Evolutionary conservation across 2,329 filamentous ascomycete genomes (phyloP), one percentile per base, ranked within the genome.

Genomic region (Calonectria pauciramosa): DNA sequence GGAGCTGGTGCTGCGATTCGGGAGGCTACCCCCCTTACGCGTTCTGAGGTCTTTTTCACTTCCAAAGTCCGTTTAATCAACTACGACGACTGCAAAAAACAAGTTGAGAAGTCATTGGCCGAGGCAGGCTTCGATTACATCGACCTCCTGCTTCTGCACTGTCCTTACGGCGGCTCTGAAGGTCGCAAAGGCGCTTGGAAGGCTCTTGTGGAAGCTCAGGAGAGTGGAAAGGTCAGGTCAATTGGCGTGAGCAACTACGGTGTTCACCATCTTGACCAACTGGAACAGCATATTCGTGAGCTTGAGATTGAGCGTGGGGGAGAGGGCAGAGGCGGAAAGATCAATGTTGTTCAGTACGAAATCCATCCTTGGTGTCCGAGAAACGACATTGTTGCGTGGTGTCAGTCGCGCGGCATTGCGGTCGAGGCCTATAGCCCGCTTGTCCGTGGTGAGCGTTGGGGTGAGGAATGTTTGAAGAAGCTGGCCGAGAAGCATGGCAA

Each of bases 231-330:
- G 75, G 88, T 90, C 10, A 91, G 88, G 83, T 89, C 89, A 34
- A 94, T 95, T 81, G 94, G 93, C 0, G 93, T 95, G 60, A 94
- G 92, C 83, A 95, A 95, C 80, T 95, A 91, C 80, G 93, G 93
- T 3, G 89, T 93, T 71, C 88, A 89, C 63, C 91, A 94, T 78
- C 91, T 95, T 44, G 91, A 94, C 80, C 91, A 93, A 80, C 86
- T 95, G 85, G 93, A 91, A 84, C 80, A 83, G 26, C 90, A 91
- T 8, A 91, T 93, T 9, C 94, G 94, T 80, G 93, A 95, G 82
- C 91, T 94, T 71, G 92, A 94, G 89, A 92, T 93, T 30, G 52
- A 59, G 32, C 52, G 52, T 32, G 52, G 52, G 20, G 52, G 52
- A 14, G 14, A 34, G 32, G 52, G 52, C 30, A 59, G 14, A 59